These are phyloP conservation scores for Rhodomyrtus tomentosa DNA, from an alignment of 345 rosid species.

Conservation along the genomic window DNA sequence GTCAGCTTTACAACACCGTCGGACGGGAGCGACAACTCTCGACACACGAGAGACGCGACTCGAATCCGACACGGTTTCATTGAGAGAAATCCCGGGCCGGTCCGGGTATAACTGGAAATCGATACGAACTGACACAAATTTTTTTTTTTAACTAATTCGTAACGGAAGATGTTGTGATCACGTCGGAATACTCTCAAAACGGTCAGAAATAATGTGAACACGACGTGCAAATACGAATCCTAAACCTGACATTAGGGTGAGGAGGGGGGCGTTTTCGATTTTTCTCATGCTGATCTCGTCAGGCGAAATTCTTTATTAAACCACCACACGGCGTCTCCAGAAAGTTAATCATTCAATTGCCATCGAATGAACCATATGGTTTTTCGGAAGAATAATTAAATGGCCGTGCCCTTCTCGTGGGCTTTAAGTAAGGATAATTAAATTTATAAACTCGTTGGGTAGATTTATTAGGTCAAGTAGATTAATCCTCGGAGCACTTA, in stretches of 20 bases:
- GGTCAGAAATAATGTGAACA: neutral
- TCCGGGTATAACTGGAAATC: neutral
- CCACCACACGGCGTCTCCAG: too few relatives aligned
- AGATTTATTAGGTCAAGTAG: neutral
- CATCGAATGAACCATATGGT: too few relatives aligned
- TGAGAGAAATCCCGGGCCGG: neutral
- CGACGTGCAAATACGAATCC: neutral
- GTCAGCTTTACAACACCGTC: neutral
- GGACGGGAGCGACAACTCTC: fast-evolving
- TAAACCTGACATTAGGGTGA: neutral
- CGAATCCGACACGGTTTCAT: fast-evolving
- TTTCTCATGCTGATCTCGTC: neutral
- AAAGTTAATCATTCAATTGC: too few relatives aligned
- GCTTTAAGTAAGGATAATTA: neutral
- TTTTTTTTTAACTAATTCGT: neutral
- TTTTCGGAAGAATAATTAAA: neutral
- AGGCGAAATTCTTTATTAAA: too few relatives aligned
- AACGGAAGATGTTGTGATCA: neutral
- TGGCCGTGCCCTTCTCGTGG: neutral
- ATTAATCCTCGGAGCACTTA: neutral
- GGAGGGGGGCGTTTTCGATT: neutral
- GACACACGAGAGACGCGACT: neutral
- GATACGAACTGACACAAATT: neutral
- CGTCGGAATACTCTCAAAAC: neutral
- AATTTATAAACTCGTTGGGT: neutral